Conservation (phyloP, 2,329 filamentous ascomycete species). For the Phialophora chinensis region DNA sequence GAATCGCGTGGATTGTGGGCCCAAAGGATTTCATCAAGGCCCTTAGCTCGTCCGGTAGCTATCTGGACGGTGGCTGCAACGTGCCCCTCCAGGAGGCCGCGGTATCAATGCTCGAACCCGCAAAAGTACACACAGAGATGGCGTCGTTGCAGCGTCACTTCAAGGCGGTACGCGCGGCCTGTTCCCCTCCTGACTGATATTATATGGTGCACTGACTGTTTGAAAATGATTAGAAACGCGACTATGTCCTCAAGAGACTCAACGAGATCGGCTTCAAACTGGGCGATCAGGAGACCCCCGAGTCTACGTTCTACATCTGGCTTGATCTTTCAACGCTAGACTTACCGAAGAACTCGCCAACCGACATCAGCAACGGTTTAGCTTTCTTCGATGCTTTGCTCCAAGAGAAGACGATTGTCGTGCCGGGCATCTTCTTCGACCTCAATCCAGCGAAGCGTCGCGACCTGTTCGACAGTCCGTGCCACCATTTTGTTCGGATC, state of each 20-base stretch:
- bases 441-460: slow-evolving; percentile 87
- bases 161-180: slow-evolving; percentile 49
- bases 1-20: slow-evolving; percentile 93
- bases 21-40: slow-evolving; percentile 96
- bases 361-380: slow-evolving; percentile 82
- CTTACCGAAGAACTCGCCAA: slow-evolving; percentile 63
- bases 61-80: slow-evolving; percentile 92
- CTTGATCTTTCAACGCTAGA: slow-evolving; percentile 61
- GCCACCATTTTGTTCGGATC: slow-evolving; percentile 87
- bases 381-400: slow-evolving; percentile 97
- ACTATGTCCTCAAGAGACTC: slow-evolving; percentile 83
- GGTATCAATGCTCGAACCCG: slow-evolving; percentile 87
- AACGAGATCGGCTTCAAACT: slow-evolving; percentile 78
- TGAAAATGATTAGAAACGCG: slow-evolving; percentile 70
- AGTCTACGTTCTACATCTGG: slow-evolving; percentile 95
- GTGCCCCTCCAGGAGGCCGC: slow-evolving; percentile 96
- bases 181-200: not conserved
- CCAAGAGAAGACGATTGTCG: slow-evolving; percentile 92
- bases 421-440: slow-evolving; percentile 98
- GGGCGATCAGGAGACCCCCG: slow-evolving; percentile 77
- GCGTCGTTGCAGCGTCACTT: slow-evolving; percentile 86
- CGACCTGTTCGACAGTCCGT: slow-evolving; percentile 92
- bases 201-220: not conserved
- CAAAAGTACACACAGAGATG: slow-evolving; percentile 83
- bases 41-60: slow-evolving; percentile 88